These are phyloP conservation scores for Infundibulicybe gibba DNA, from an alignment of 768 basidiomycete genomes.

Conservation along the genomic window DNA sequence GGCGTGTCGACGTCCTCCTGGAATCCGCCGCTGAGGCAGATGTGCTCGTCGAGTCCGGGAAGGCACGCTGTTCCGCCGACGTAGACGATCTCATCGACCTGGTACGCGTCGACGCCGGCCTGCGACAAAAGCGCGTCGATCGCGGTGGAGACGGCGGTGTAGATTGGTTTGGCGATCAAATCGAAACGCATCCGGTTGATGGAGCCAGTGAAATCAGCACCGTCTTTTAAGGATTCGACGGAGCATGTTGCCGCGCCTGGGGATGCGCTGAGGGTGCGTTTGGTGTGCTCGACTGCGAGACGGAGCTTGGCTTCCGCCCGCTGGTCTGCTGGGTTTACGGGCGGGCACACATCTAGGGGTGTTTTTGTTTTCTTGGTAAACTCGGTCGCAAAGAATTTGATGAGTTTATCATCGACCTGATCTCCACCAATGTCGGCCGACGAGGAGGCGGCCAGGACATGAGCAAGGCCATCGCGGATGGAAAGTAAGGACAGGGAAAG, in stretches of 20 bases:
- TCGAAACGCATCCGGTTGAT: conserved; percentile 60
- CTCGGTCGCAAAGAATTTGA: conserved; percentile 91
- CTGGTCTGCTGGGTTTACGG: conserved; percentile 56
- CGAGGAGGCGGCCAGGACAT: conserved; percentile 54
- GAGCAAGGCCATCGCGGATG: conserved; percentile 70
- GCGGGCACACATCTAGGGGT: conserved; percentile 59
- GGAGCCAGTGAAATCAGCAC: conserved; percentile 73
- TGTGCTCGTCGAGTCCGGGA: conserved; percentile 67
- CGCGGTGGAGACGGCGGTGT: conserved; percentile 48
- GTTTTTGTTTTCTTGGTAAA: conserved; percentile 96
- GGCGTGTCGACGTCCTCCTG: conserved; percentile 60
- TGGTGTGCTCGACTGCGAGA: conserved; percentile 91
- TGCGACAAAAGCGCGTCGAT: conserved; percentile 49
- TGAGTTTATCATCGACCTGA: conserved; percentile 74
- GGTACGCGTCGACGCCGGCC: conserved; percentile 55
- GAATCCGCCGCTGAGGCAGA: conserved; percentile 47
- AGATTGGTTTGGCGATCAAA: conserved; percentile 57
- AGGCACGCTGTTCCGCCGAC: conserved; percentile 73
- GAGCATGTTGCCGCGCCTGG: conserved; percentile 87
- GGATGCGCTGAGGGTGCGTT: conserved; percentile 86
- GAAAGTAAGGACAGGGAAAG: conserved; percentile 68
- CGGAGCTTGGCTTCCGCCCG: conserved; percentile 93
- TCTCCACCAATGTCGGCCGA: conserved; percentile 55
- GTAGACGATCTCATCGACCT: conserved; percentile 79
- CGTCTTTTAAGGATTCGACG: conserved; percentile 93